phyloP scores from a whole-genome alignment of 805 yeast genomes.

The Lipomyces spencermartinsiae region DNA sequence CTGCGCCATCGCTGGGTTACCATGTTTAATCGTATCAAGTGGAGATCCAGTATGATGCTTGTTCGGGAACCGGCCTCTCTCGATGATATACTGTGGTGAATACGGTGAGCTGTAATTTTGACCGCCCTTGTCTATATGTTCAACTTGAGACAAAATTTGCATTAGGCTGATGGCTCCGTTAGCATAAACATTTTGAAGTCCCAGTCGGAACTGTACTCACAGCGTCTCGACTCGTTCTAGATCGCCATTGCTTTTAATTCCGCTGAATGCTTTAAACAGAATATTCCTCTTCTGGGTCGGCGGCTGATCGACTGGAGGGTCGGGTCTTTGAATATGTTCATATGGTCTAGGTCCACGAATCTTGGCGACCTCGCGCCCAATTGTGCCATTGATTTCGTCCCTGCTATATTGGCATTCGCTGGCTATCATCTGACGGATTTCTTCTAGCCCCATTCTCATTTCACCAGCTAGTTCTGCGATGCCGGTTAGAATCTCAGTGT shows the following conservation, averaged over 20 bases:
- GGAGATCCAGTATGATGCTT: not conserved
- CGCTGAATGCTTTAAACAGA: slow-evolving; percentile 20
- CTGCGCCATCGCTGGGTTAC: not conserved
- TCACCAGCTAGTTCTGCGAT: slow-evolving; percentile 23
- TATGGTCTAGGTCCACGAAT: slow-evolving; percentile 18
- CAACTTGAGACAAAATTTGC: slow-evolving; percentile 28
- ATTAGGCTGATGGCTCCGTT: slow-evolving; percentile 9
- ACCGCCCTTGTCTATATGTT: slow-evolving; percentile 15
- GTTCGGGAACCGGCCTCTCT: not conserved
- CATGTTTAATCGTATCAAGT: not conserved
- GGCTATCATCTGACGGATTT: slow-evolving; percentile 4
- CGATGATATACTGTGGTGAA: not conserved
- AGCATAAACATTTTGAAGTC: not conserved
- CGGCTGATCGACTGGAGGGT: not conserved
- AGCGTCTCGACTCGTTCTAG: slow-evolving; percentile 26
- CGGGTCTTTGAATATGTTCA: not conserved
- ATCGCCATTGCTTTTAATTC: slow-evolving; percentile 22
- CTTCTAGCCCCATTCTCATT: slow-evolving; percentile 12
- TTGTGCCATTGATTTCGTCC: not conserved
- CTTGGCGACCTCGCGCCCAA: slow-evolving; percentile 1
- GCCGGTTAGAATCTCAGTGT: slow-evolving; percentile 27
- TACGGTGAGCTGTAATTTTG: not conserved
- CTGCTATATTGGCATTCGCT: slow-evolving; percentile 6
- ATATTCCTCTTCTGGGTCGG: slow-evolving; percentile 19
- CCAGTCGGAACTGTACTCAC: slow-evolving; percentile 13